Base-by-base conservation (phyloP, 192 early-diverging fungal species). In the Entomortierella chlamydospora region DNA sequence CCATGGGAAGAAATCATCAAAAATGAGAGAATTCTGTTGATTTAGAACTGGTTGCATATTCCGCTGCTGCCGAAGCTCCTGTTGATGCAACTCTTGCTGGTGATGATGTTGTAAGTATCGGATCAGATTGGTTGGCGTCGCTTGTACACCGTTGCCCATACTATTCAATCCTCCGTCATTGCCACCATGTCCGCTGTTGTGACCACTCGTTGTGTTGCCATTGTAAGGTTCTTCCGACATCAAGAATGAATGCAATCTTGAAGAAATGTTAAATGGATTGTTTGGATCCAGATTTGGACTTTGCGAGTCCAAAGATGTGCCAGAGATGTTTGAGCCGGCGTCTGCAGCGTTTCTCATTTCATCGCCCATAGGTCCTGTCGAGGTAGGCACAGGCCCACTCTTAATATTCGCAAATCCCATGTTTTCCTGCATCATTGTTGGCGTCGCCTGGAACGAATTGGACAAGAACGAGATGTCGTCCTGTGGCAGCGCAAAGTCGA, bases 61-160 rank as follows among this genome's bases (percentile, higher is more conserved):
- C 26, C 65, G 76, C 49, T 79, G 76, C 30, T 79, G 76, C 20
- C 52, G 76, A 1, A 70, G 28, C 30, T 79, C 62, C 25, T 79
- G 73, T 30, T 58, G 76, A 22, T 70, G 76, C 57, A 65, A 26
- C 22, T 79, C 59, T 41, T 79, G 76, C 18, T 70, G 74, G 26
- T 79, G 76, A 26, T 78, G 74, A 5, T 65, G 63, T 31, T 79
- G 76, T 39, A 79, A 18, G 68, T 79, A 79, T 22, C 76, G 76
- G 41, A 79, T 79, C 25, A 79, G 30, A 37, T 79, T 70, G 15
- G 54, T 79, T 15, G 76, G 68, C 4, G 67, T 79, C 18, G 76
- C 61, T 3, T 70, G 68, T 28, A 67, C 33, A 39, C 57, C 57
- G 11, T 41, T 49, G 9, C 41, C 52, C 2, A 41, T 28, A 68